Evolutionary conservation across 305 asterid genomes (phyloP), one percentile per base, ranked within the genome.

Genomic region (Vinca major): DNA sequence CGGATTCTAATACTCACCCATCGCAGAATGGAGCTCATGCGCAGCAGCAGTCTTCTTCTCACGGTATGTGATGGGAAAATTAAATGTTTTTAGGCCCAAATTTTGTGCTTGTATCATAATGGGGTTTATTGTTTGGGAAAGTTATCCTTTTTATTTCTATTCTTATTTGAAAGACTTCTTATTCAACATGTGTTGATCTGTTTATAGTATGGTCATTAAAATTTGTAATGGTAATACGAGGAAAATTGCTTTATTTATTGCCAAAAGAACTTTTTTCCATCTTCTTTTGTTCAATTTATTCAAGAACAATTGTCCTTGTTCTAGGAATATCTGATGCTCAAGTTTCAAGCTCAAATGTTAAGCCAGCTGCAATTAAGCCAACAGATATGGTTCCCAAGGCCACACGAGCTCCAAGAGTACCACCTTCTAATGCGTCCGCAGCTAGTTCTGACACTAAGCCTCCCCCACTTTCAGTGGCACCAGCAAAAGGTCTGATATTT

Each of bases 21-120:
- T 82, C 75, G 51, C 87, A 80, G 82, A 88, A 90, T 79, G 96
- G 88, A 33, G 78, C 88, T 50, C 86, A 78, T 74, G 40, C 53
- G 6, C 83, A 73, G 52, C 92, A 85, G 49, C 93, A 71, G 72
- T 84, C 85, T 36, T 84, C 85, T 36, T 68, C 73, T 74, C 86
- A 66, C 16, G 82, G 97, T 90, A 90, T 47, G 86, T 72, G 13
- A 17, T 67, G 2, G 13, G 13, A 41, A 26, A 2, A 40, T 37
- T 19, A 4, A 8, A 13, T 63, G 39, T 2, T 71, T 37, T 65
- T 65, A 17, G 57, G 45, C 52, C 41, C 52, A 8, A 53, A 60
- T 7, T 13, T 71, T 10, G 13, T 36, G 4, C 62, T 26, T 40
- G 1, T 26, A 4, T 21, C 53, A 19, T 21, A 21, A 57, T 53